Evolutionary conservation across 2,329 filamentous ascomycete genomes (phyloP).

Genomic region (Aspergillus aculeatinus): DNA sequence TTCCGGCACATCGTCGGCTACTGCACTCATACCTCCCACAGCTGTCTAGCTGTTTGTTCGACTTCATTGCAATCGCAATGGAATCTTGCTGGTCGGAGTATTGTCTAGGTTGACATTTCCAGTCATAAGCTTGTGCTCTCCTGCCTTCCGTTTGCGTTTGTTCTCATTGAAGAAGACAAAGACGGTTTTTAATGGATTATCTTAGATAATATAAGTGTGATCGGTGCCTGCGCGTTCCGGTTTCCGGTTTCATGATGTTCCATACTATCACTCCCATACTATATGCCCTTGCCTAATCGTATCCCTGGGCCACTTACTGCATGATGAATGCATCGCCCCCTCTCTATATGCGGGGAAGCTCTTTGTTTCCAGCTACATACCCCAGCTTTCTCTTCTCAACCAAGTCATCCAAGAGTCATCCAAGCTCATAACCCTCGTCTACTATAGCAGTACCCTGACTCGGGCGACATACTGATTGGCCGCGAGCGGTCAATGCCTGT

Average conservation of each 20-base stretch:
- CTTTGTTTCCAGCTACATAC: background rate
- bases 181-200: background rate
- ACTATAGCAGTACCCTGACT: background rate
- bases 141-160: background rate
- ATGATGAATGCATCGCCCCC: slow-evolving; percentile 6
- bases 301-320: slow-evolving; percentile 1
- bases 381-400: background rate
- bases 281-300: background rate
- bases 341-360: slow-evolving; percentile 4
- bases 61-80: background rate
- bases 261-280: no score
- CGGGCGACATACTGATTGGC: background rate
- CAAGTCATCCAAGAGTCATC: background rate
- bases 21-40: background rate
- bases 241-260: background rate
- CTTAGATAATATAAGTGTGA: background rate
- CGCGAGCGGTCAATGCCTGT: background rate
- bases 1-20: background rate
- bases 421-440: background rate
- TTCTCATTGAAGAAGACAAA: background rate
- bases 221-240: background rate
- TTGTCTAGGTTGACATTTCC: no score
- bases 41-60: background rate
- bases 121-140: no score
- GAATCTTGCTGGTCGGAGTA: background rate